Conservation (phyloP, 345 rosid genomes). For the Streptanthus diversifolius region DNA sequence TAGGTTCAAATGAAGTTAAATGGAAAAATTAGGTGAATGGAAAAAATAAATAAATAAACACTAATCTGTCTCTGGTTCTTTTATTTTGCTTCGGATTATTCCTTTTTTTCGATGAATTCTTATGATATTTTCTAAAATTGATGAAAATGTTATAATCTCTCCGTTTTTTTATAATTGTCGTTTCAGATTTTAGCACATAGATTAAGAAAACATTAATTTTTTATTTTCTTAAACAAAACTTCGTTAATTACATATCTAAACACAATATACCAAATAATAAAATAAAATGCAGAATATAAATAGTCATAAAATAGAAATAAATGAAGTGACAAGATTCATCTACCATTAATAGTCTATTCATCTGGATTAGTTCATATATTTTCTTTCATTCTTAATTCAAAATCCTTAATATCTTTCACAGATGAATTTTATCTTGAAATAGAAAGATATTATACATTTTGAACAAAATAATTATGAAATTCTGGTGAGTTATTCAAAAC, state of each 20-base stretch:
- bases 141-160: no score
- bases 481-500: background rate
- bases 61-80: background rate
- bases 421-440: background rate
- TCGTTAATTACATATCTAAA: no score
- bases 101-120: no score
- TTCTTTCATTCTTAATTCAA: background rate
- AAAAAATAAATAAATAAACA: background rate
- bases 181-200: no score
- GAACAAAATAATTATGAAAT: background rate
- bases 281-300: no score
- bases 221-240: no score
- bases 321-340: background rate
- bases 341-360: background rate
- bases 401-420: background rate
- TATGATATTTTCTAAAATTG: no score
- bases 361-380: background rate
- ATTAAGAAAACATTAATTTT: no score
- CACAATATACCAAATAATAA: no score
- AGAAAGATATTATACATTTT: background rate
- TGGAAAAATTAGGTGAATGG: background rate
- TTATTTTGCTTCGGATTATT: background rate
- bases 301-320: no score
- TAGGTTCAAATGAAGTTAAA: background rate
- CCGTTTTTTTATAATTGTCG: no score